phyloP scores from a whole-genome alignment of 352 stramenopile genomes.

The Pythium volutum region DNA sequence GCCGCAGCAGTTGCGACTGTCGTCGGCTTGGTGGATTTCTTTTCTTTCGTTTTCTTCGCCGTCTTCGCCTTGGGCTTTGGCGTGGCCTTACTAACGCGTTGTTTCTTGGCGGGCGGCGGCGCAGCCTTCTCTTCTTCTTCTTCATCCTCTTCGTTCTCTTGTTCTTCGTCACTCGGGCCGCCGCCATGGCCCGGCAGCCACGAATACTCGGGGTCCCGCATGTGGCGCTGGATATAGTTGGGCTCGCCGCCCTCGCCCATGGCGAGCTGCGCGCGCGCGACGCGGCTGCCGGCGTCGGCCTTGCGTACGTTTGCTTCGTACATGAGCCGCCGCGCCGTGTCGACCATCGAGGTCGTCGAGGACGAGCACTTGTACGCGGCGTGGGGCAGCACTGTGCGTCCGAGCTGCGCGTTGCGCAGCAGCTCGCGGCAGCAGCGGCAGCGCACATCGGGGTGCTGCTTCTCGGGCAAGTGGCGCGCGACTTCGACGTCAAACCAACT shows the following conservation, averaged over 20 bases:
- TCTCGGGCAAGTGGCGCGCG: background rate
- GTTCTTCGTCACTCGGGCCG: background rate
- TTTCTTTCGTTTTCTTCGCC: background rate
- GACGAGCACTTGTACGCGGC: background rate
- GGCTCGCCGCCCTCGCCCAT: constrained; percentile 5
- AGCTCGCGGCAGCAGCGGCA: background rate
- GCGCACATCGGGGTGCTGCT: constrained; percentile 1
- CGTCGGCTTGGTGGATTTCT: background rate
- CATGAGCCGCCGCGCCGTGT: constrained; percentile 3
- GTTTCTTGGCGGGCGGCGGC: background rate
- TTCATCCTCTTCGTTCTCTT: background rate
- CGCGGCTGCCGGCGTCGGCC: background rate
- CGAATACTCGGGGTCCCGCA: background rate
- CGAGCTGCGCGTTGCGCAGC: too few species aligned
- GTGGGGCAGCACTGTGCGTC: background rate
- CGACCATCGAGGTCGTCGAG: background rate
- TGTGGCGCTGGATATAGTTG: background rate
- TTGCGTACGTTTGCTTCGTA: background rate
- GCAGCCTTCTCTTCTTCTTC: background rate
- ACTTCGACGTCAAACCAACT: background rate
- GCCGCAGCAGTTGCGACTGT: background rate
- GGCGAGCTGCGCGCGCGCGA: background rate
- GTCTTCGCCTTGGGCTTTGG: background rate
- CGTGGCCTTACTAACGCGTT: background rate
- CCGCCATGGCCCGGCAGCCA: background rate